Conservation (phyloP, 2,329 filamentous ascomycete species). For the Apiospora rasikravindrae region DNA sequence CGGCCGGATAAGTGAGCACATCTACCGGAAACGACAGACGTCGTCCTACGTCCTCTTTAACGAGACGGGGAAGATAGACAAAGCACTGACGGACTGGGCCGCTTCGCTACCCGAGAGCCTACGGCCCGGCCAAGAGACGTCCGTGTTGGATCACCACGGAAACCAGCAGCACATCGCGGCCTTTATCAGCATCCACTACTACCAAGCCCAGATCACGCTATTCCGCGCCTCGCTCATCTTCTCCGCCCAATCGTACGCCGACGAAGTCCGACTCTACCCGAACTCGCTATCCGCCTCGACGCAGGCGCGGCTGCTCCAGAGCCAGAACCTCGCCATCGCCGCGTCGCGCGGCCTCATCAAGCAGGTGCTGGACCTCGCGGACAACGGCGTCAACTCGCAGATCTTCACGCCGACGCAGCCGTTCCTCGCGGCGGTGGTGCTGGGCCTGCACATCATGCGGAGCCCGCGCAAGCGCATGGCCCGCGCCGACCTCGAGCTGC, state of each 20-base stretch:
- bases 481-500: conserved; percentile 29
- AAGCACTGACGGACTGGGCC: conserved; percentile 27
- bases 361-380: conserved; percentile 27
- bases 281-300: neutral
- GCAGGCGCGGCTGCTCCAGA: conserved; percentile 4
- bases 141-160: neutral
- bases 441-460: conserved; percentile 29
- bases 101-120: conserved; percentile 24
- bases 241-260: conserved; percentile 24
- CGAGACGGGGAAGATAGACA: conserved; percentile 23
- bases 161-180: neutral
- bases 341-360: conserved; percentile 23
- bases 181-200: conserved; percentile 22
- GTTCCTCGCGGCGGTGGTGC: conserved; percentile 28
- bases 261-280: conserved; percentile 22
- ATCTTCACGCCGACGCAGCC: conserved; percentile 26
- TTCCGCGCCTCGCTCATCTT: conserved; percentile 29
- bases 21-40: conserved; percentile 24
- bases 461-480: conserved; percentile 28
- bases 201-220: conserved; percentile 28
- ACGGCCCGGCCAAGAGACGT: conserved; percentile 20
- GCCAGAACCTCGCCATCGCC: conserved; percentile 22
- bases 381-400: conserved; percentile 22
- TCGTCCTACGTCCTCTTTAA: conserved; percentile 21
- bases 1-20: conserved; percentile 25